Evolutionary conservation across 1,139 yeast genomes (phyloP).

Genomic region (Scheffersomyces stambukii): DNA sequence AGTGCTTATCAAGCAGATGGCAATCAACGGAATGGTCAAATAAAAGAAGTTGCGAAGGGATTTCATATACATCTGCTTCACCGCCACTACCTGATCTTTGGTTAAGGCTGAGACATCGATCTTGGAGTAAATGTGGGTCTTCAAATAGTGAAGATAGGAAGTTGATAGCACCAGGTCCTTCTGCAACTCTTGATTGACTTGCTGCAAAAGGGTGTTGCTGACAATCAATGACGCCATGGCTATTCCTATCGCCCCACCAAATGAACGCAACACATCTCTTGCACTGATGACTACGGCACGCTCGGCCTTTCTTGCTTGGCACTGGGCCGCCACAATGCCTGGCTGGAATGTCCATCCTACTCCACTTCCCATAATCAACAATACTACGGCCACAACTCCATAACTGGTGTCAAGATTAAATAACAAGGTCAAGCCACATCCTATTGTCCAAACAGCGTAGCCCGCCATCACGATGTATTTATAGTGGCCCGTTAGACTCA

Average conservation of each 20-base stretch:
- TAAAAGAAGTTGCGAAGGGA: conserved; percentile 38
- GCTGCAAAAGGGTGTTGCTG: conserved; percentile 30
- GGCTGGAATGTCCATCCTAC: conserved; percentile 54
- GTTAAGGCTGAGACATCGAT: conserved; percentile 24
- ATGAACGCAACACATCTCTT: conserved; percentile 47
- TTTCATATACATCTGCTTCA: conserved; percentile 30
- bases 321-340: conserved; percentile 48
- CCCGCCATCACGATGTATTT: conserved; percentile 38
- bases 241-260: conserved; percentile 52
- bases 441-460: conserved; percentile 37
- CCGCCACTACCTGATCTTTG: conserved; percentile 18
- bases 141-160: conserved; percentile 18
- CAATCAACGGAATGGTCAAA: conserved; percentile 40
- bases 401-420: conserved; percentile 25
- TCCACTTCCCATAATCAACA: conserved; percentile 44
- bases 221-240: conserved; percentile 42
- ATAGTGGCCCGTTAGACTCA: conserved; percentile 38
- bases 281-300: conserved; percentile 52
- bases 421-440: conserved; percentile 32
- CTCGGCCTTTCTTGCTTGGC: conserved; percentile 43
- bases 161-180: conserved; percentile 10
- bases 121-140: conserved; percentile 26
- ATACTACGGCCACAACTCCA: conserved; percentile 29
- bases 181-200: conserved; percentile 13
- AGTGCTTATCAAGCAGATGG: conserved; percentile 30